Conservation (phyloP, 192 early-diverging fungal genomes). For the Piromyces sp. region DNA sequence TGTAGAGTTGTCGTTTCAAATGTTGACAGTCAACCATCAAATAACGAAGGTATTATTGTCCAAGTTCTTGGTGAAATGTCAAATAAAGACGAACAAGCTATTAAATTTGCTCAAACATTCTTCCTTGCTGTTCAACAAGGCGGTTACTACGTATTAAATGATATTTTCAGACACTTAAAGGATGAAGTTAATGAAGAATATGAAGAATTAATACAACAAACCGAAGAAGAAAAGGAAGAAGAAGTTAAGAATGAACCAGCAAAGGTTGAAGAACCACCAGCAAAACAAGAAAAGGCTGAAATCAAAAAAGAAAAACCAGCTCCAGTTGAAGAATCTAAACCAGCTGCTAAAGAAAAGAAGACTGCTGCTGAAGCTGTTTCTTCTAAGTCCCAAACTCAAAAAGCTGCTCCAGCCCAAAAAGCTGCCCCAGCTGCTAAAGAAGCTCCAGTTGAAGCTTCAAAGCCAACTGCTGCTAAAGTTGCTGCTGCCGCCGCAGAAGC, state of each 20-base stretch:
- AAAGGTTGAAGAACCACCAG: conserved; percentile 1
- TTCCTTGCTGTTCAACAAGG: conserved; percentile 72
- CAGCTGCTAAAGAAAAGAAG: not conserved
- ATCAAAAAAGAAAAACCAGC: not conserved
- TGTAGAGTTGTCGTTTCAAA: conserved; percentile 73
- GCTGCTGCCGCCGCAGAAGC: conserved; percentile 10
- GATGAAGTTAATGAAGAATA: conserved; percentile 58
- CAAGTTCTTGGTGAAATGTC: conserved; percentile 86
- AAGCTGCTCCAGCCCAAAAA: not conserved
- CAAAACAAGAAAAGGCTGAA: not conserved
- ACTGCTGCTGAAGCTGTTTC: not conserved
- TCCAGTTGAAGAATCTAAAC: not conserved
- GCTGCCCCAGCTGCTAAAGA: conserved; percentile 1
- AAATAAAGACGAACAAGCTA: conserved; percentile 54
- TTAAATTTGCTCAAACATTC: conserved; percentile 85
- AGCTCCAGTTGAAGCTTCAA: conserved; percentile 3
- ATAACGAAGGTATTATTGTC: conserved; percentile 61
- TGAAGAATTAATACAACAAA: conserved; percentile 11
- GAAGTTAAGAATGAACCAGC: not conserved
- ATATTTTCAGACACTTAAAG: conserved; percentile 84
- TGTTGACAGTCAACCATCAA: conserved; percentile 65
- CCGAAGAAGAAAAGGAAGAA: not conserved
- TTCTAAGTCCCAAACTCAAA: not conserved
- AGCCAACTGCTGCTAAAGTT: not conserved
- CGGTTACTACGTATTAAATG: conserved; percentile 82